A percentile compares a stretch with the other conserved stretches of the same genome.
phyloP scores from a whole-genome alignment of 257 asterid species.

The Lantana camara region DNA sequence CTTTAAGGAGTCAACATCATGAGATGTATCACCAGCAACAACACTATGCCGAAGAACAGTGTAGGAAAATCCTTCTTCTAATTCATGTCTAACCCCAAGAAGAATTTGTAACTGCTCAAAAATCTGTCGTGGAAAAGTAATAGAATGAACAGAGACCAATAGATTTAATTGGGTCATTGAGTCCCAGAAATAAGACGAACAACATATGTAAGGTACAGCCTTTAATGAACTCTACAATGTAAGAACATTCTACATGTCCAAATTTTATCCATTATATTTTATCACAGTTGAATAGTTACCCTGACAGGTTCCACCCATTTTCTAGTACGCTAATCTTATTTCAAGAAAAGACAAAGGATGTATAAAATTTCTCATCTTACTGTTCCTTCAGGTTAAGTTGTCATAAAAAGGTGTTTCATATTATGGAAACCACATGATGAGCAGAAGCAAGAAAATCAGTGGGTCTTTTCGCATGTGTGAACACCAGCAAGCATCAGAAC shows the following conservation, averaged over 20 bases:
- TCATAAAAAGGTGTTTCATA: no score
- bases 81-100: conserved; percentile 71
- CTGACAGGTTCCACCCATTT: not conserved
- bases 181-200: conserved; percentile 7
- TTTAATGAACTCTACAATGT: not conserved
- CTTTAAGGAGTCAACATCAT: conserved; percentile 36
- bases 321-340: conserved; percentile 8
- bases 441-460: no score
- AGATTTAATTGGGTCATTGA: not conserved
- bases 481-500: not conserved
- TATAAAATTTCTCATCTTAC: not conserved
- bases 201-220: not conserved
- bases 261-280: not conserved
- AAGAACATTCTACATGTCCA: not conserved
- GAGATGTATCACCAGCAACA: conserved; percentile 42
- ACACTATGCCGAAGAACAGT: conserved; percentile 63
- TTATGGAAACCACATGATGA: conserved; percentile 2
- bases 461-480: conserved; percentile 5
- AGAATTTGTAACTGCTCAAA: conserved; percentile 63
- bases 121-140: conserved; percentile 51
- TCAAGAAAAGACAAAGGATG: not conserved
- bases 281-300: no score
- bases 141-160: conserved; percentile 5
- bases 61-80: conserved; percentile 76
- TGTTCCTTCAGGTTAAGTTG: conserved; percentile 12